Evolutionary conservation across 1,284 basidiomycete species (phyloP).

Genomic region (Puccinia polysora): DNA sequence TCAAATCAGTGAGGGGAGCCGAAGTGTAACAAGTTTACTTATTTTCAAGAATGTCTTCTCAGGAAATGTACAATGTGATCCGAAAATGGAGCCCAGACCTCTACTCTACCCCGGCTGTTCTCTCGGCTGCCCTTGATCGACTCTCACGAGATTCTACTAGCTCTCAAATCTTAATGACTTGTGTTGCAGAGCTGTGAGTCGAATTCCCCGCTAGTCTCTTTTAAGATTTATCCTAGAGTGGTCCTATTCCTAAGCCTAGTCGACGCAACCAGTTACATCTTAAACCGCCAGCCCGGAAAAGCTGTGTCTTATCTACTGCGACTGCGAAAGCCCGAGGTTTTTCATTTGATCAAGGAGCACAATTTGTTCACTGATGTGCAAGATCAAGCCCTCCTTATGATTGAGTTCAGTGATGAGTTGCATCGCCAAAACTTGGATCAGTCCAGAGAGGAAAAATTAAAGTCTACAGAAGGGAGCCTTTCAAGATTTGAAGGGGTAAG

Average conservation of each 20-base stretch:
- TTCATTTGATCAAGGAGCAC: conserved; percentile 87
- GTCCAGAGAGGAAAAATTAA: not conserved
- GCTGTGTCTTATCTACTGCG: conserved; percentile 84
- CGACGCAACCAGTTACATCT: conserved; percentile 67
- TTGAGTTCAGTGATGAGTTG: conserved; percentile 89
- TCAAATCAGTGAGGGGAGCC: conserved; percentile 1
- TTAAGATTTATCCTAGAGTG: conserved; percentile 1
- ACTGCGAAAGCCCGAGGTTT: conserved; percentile 79
- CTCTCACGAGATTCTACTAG: conserved; percentile 63
- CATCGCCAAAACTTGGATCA: conserved; percentile 55
- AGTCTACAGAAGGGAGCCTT: not conserved
- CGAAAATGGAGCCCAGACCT: conserved; percentile 84
- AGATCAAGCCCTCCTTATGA: conserved; percentile 82
- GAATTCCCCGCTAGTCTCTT: conserved; percentile 29
- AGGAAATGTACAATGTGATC: conserved; percentile 73
- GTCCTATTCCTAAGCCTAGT: not conserved
- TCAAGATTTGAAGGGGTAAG: not conserved
- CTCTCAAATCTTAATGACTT: conserved; percentile 73
- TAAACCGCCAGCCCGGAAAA: conserved; percentile 85
- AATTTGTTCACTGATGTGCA: conserved; percentile 92
- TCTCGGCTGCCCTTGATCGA: conserved; percentile 77
- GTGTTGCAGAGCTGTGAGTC: conserved; percentile 77
- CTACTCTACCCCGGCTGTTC: conserved; percentile 80
- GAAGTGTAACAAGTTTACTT: not conserved
- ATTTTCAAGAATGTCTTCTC: no score